These are phyloP conservation scores for Neoboletus magnificus DNA, from an alignment of 768 basidiomycete genomes.

Conservation along the genomic window DNA sequence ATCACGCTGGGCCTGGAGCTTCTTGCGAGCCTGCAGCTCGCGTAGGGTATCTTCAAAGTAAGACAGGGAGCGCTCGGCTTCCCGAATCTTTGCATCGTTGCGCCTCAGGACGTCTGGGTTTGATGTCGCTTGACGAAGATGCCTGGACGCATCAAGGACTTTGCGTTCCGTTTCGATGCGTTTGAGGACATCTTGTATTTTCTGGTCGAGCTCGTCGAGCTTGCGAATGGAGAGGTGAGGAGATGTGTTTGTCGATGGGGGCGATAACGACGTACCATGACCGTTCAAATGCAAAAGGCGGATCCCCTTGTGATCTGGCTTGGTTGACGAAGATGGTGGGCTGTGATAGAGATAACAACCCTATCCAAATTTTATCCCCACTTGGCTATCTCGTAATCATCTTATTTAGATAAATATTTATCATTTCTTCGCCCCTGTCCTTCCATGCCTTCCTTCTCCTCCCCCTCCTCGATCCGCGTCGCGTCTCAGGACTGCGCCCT, in stretches of 20 bases:
- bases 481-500: conserved; percentile 44
- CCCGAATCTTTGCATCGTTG: conserved; percentile 82
- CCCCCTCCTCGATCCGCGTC: conserved; percentile 38
- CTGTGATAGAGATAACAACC: conserved; percentile 31
- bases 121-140: conserved; percentile 74
- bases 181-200: conserved; percentile 87
- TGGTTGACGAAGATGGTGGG: conserved; percentile 21
- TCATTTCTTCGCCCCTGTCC: background rate
- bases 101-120: conserved; percentile 83
- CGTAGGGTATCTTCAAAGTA: conserved; percentile 87
- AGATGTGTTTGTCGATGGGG: background rate
- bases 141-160: conserved; percentile 81
- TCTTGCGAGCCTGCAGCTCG: conserved; percentile 77
- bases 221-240: conserved; percentile 11
- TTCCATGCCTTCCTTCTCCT: conserved; percentile 34
- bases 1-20: conserved; percentile 52
- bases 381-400: conserved; percentile 29
- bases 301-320: conserved; percentile 17
- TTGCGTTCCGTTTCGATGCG: conserved; percentile 92
- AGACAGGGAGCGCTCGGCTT: conserved; percentile 76
- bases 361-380: conserved; percentile 4
- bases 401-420: conserved; percentile 10
- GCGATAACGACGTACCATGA: conserved; percentile 29
- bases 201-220: conserved; percentile 75
- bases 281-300: conserved; percentile 16